phyloP scores from a whole-genome alignment of 768 basidiomycete species.

The Trametes maxima region DNA sequence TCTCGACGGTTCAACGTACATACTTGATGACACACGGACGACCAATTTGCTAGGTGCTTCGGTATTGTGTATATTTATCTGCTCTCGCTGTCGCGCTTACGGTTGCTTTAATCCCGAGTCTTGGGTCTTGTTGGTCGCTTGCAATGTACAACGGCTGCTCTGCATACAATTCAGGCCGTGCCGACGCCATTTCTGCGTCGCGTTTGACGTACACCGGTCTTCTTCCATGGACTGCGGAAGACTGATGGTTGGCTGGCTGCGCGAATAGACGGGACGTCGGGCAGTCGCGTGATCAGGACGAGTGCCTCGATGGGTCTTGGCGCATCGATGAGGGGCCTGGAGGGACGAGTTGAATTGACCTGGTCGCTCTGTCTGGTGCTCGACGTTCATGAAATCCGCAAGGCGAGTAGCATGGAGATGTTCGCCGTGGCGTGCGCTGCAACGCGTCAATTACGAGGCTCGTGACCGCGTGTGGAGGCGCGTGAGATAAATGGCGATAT shows the following conservation, averaged over 20 bases:
- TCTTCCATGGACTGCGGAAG: no score
- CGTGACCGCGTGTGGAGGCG: conserved; percentile 14
- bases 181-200: no score
- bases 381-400: no score
- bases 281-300: no score
- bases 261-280: no score
- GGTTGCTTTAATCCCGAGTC: neutral
- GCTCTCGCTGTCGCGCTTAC: conserved; percentile 6
- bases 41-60: neutral
- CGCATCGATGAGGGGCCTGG: no score
- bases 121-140: neutral
- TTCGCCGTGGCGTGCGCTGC: neutral
- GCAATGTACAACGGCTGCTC: neutral
- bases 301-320: no score
- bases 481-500: conserved; percentile 1
- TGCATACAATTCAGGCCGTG: neutral
- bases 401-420: no score
- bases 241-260: no score
- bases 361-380: no score
- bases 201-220: no score
- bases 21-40: conserved; percentile 2
- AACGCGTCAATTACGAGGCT: conserved; percentile 3
- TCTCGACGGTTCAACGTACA: conserved; percentile 10
- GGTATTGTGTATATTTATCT: conserved; percentile 9
- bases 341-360: no score